Conservation (phyloP, 2,329 filamentous ascomycete species). For the Dothideomycetes sp. region DNA sequence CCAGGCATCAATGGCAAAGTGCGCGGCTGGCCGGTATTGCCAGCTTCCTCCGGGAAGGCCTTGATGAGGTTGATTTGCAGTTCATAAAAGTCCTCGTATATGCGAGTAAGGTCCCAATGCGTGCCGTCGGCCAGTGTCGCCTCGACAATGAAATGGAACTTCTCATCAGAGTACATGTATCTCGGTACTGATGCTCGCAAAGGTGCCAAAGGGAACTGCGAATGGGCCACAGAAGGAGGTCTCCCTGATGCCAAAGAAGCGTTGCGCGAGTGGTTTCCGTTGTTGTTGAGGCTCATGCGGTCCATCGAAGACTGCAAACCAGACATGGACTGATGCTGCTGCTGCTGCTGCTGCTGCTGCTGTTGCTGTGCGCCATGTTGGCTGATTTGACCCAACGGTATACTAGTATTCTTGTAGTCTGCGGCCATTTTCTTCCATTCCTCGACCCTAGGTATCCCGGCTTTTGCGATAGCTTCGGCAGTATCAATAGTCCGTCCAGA, state of each 20-base stretch:
- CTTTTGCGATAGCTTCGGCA: slow-evolving; percentile 73
- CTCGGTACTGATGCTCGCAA: slow-evolving; percentile 76
- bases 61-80: slow-evolving; percentile 93
- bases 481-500: slow-evolving; percentile 80
- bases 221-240: slow-evolving; percentile 28
- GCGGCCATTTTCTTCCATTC: slow-evolving; percentile 99
- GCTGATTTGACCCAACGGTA: slow-evolving; percentile 77
- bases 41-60: slow-evolving; percentile 84
- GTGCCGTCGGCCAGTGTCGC: slow-evolving; percentile 81
- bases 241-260: slow-evolving; percentile 18
- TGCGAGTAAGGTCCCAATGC: slow-evolving; percentile 85
- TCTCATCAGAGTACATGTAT: slow-evolving; percentile 93
- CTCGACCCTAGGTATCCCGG: slow-evolving; percentile 88
- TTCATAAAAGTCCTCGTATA: slow-evolving; percentile 98
- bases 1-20: slow-evolving; percentile 96
- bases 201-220: slow-evolving; percentile 53
- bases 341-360: background rate
- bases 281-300: slow-evolving; percentile 58
- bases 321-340: background rate
- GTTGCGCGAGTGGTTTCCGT: slow-evolving; percentile 22
- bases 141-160: slow-evolving; percentile 98
- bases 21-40: slow-evolving; percentile 66
- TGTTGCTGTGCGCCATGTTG: background rate
- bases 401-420: slow-evolving; percentile 98
- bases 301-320: slow-evolving; percentile 49